Conservation (phyloP, 2,329 filamentous ascomycete species). For the Aspergillus hortae region DNA sequence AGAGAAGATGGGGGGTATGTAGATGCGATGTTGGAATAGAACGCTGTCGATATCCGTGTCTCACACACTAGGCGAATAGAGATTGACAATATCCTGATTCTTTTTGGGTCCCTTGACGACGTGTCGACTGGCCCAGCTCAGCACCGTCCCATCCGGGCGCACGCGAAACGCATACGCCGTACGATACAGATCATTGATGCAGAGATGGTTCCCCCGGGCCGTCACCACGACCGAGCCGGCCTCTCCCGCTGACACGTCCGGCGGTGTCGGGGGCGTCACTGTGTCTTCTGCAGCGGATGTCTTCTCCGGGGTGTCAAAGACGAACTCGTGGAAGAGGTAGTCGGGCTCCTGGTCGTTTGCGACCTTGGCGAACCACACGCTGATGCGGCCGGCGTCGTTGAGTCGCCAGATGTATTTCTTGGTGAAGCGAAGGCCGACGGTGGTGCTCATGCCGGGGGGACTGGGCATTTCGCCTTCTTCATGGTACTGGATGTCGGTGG, state of each 20-base stretch:
- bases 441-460: constrained; percentile 8
- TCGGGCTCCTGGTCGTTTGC: constrained; percentile 32
- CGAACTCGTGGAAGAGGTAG: constrained; percentile 45
- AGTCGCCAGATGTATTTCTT: constrained; percentile 46
- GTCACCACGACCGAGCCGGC: constrained; percentile 19
- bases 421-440: constrained; percentile 30
- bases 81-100: constrained; percentile 43
- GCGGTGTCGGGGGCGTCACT: too few species aligned
- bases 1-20: neutral
- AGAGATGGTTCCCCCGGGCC: constrained; percentile 43
- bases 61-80: constrained; percentile 18
- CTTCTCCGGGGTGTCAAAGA: constrained; percentile 19
- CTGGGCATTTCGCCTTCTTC: constrained; percentile 41
- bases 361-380: constrained; percentile 45
- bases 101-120: constrained; percentile 45
- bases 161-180: constrained; percentile 44
- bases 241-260: neutral
- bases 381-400: constrained; percentile 27
- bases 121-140: constrained; percentile 44
- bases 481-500: constrained; percentile 36
- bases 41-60: neutral
- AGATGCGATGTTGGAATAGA: neutral
- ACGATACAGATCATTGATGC: constrained; percentile 46
- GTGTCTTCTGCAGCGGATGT: too few species aligned
- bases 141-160: constrained; percentile 25